These are phyloP conservation scores for Zea luxurians DNA, from an alignment of 176 grass and related monocot species.

Conservation along the genomic window DNA sequence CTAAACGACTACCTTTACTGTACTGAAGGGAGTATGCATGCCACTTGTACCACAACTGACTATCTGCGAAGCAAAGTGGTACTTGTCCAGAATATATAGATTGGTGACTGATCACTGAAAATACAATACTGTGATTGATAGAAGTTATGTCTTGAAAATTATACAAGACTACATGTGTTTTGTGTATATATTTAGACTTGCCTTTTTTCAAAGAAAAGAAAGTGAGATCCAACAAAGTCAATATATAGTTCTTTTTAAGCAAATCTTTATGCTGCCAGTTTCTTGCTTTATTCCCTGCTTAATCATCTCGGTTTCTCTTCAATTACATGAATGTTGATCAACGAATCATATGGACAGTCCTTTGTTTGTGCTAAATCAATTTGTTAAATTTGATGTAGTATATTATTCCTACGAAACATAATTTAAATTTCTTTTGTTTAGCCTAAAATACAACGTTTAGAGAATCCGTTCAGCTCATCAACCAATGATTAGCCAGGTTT, in stretches of 20 bases:
- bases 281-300: neutral
- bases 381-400: neutral
- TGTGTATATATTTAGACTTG: neutral
- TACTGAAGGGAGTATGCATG: too few species aligned
- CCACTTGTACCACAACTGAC: too few species aligned
- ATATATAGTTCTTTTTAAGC: neutral
- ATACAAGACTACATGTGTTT: conserved; percentile 7
- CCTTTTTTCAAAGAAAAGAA: conserved; percentile 10
- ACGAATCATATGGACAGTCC: neutral
- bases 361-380: neutral
- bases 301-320: neutral
- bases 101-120: too few species aligned
- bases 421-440: too few species aligned
- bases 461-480: conserved; percentile 29
- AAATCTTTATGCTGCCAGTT: conserved; percentile 10
- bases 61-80: too few species aligned
- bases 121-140: too few species aligned
- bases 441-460: neutral
- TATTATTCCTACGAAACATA: too few species aligned
- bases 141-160: too few species aligned
- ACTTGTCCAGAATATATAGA: too few species aligned
- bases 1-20: too few species aligned
- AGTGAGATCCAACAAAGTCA: conserved; percentile 35
- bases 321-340: neutral
- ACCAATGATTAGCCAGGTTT: conserved; percentile 26